Conservation (phyloP, 495 filamentous ascomycete species). For the Penicillium desertorum region DNA sequence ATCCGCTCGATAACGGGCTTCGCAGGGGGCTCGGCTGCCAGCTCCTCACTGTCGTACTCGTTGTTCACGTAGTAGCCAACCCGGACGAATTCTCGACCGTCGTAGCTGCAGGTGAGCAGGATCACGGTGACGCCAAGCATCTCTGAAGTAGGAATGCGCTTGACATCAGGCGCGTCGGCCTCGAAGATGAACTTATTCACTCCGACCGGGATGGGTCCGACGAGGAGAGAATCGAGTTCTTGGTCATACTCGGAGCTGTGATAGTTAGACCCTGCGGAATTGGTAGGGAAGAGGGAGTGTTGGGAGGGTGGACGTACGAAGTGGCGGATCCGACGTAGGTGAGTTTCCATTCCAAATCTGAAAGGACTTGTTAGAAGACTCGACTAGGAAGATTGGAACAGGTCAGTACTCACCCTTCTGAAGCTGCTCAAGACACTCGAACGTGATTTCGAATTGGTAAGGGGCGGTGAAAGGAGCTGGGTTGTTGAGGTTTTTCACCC, state of each 20-base stretch:
- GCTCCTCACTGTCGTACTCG: slow-evolving; percentile 90
- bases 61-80: slow-evolving; percentile 99
- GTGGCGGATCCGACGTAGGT: slow-evolving; percentile 98
- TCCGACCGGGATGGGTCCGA: slow-evolving; percentile 93
- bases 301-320: slow-evolving; percentile 60
- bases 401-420: slow-evolving; percentile 69
- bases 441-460: slow-evolving; percentile 97
- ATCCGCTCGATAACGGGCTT: slow-evolving; percentile 92
- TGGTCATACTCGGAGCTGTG: slow-evolving; percentile 90
- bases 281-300: slow-evolving; percentile 15
- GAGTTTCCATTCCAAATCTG: slow-evolving; percentile 98
- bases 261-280: slow-evolving; percentile 10
- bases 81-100: slow-evolving; percentile 93
- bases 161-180: slow-evolving; percentile 85
- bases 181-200: slow-evolving; percentile 99
- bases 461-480: slow-evolving; percentile 84
- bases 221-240: slow-evolving; percentile 93
- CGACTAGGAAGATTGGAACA: not conserved
- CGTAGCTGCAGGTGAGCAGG: slow-evolving; percentile 93
- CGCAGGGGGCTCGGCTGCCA: slow-evolving; percentile 80
- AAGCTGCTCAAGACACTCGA: slow-evolving; percentile 90
- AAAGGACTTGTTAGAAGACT: slow-evolving; percentile 10
- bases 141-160: slow-evolving; percentile 87
- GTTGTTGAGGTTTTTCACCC: slow-evolving; percentile 94
- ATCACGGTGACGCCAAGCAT: slow-evolving; percentile 97